Evolutionary conservation across 2,329 filamentous ascomycete species (phyloP).

Genomic region (Hawksworthiomyces lignivorus): DNA sequence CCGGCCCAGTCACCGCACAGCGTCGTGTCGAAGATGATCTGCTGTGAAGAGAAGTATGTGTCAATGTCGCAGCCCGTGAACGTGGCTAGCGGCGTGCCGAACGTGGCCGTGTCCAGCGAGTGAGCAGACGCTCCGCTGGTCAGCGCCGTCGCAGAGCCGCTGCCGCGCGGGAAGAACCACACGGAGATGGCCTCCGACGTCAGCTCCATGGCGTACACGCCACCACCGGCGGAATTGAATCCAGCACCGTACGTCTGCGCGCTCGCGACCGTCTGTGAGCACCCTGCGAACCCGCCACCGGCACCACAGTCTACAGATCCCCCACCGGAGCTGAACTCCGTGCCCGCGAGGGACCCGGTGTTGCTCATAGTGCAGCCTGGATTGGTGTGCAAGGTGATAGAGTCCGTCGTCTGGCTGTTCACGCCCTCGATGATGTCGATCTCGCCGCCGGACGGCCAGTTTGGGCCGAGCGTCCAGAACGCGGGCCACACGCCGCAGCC

Average conservation of each 20-base stretch:
- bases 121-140: constrained; percentile 51
- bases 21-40: constrained; percentile 73
- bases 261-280: constrained; percentile 44
- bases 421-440: constrained; percentile 78
- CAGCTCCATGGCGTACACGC: constrained; percentile 72
- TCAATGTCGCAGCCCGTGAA: constrained; percentile 70
- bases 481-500: constrained; percentile 73
- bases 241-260: constrained; percentile 54
- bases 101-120: constrained; percentile 57
- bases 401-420: constrained; percentile 51
- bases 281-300: constrained; percentile 45
- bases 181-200: constrained; percentile 62
- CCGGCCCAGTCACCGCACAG: constrained; percentile 90
- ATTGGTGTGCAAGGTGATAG: constrained; percentile 61
- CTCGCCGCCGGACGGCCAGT: constrained; percentile 65
- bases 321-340: constrained; percentile 34
- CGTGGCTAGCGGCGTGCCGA: constrained; percentile 59
- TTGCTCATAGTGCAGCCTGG: constrained; percentile 50
- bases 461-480: constrained; percentile 59
- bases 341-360: constrained; percentile 37
- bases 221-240: constrained; percentile 64
- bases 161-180: constrained; percentile 69
- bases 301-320: constrained; percentile 17
- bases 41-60: constrained; percentile 60
- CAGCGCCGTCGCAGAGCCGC: constrained; percentile 18